Evolutionary conservation across 352 stramenopile genomes (phyloP).

Genomic region (Stramenopiles sp.): DNA sequence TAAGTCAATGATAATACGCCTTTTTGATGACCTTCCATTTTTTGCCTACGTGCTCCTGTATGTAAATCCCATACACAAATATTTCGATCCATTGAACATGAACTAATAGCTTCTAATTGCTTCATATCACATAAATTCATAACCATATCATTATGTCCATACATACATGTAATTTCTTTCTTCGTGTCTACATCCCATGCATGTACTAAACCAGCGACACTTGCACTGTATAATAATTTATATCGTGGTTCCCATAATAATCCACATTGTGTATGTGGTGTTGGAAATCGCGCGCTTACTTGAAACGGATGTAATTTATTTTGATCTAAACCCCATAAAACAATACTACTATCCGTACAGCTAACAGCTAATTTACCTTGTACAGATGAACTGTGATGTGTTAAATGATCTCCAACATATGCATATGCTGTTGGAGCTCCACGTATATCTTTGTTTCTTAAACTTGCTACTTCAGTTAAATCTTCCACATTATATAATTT

Average conservation of each 20-base stretch:
- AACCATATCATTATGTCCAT: conserved; percentile 57
- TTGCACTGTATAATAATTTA: conserved; percentile 42
- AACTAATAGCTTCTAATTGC: conserved; percentile 49
- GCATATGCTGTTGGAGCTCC: too few relatives aligned
- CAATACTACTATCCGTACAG: too few relatives aligned
- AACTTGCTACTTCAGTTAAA: too few relatives aligned
- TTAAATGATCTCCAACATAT: too few relatives aligned
- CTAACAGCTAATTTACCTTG: too few relatives aligned
- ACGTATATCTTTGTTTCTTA: too few relatives aligned
- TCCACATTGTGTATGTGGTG: too few relatives aligned
- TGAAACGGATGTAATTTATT: too few relatives aligned
- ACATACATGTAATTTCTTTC: conserved; percentile 55
- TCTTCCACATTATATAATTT: too few relatives aligned
- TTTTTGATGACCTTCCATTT: conserved; percentile 53
- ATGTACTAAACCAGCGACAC: conserved; percentile 51
- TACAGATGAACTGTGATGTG: too few relatives aligned
- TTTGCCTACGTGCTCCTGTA: conserved; percentile 53
- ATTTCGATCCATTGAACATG: conserved; percentile 57
- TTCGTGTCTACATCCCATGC: conserved; percentile 53
- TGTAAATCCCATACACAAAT: conserved; percentile 63
- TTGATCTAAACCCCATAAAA: too few relatives aligned
- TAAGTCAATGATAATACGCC: conserved; percentile 50
- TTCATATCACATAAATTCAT: conserved; percentile 49
- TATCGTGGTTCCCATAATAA: conserved; percentile 48
- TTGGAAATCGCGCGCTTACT: too few relatives aligned